Conservation (phyloP, 352 stramenopile genomes). For the Pythium sukuiense region DNA sequence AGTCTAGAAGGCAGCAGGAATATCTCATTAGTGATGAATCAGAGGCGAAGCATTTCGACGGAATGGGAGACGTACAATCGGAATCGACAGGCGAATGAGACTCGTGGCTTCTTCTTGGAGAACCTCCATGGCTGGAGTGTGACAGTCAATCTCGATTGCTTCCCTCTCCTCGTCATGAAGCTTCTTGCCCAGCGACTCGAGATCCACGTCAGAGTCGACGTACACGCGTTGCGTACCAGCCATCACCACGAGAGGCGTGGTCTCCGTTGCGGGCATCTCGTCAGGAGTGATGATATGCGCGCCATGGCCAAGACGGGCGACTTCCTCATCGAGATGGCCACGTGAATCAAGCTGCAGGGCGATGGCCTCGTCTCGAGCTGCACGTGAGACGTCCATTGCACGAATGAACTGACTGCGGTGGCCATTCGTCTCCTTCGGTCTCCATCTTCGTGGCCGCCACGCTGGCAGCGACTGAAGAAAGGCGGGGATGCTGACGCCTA, state of each 20-base stretch:
- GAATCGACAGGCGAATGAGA: conserved; percentile 16
- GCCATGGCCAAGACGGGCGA: background rate
- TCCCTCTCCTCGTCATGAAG: conserved; percentile 3
- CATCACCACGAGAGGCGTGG: conserved; percentile 6
- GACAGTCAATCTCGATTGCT: background rate
- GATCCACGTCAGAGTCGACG: conserved; percentile 3
- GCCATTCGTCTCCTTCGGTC: background rate
- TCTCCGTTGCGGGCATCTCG: background rate
- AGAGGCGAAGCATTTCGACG: background rate
- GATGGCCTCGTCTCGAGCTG: background rate
- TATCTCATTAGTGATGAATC: too few relatives aligned
- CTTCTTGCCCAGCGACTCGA: background rate
- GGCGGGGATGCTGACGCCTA: background rate
- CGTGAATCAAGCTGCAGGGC: background rate
- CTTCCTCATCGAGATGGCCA: background rate
- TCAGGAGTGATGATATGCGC: background rate
- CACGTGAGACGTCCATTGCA: background rate
- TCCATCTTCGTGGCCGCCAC: background rate
- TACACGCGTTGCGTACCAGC: conserved; percentile 1
- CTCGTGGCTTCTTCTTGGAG: conserved; percentile 7
- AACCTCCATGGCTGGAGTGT: conserved; percentile 4
- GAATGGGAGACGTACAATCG: conserved; percentile 11
- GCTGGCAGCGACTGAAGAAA: background rate
- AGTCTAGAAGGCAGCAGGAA: conserved; percentile 5
- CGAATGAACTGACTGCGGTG: background rate